Base-by-base conservation (phyloP, 2,329 filamentous ascomycete species). In the Cladorrhinum sp. region DNA sequence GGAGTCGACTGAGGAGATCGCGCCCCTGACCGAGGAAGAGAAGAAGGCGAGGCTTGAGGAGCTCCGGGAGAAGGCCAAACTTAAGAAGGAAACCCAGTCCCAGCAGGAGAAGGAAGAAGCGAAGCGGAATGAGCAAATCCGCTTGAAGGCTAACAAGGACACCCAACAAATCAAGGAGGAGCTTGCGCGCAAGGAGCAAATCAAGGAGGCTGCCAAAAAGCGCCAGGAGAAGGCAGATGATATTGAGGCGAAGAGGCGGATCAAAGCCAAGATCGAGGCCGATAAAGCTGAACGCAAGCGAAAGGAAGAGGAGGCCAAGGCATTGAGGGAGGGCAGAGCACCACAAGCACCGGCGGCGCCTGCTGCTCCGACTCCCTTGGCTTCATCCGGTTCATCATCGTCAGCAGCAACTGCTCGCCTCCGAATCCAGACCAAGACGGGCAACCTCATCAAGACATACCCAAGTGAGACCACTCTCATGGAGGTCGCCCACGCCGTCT, bases 221-320 rank as follows among this genome's bases (percentile, higher is more conserved):
- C 87, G 88, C 58, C 85, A 88, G 70, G 95, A 99, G 78, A 97
- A 97, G 79, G 78, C 85, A 48, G 91, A 89, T 16, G 95, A 98
- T 57, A 75, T 89, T 8, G 91, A 92, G 49, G 93, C 92, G 10
- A 95, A 93, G 80, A 91, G 89, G 75, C 86, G 90, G 36, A 93
- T 97, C 74, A 89, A 92, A 77, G 93, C 92, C 59, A 93, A 93
- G 81, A 96, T 99, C 65, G 93, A 95, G 68, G 93, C 90, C 13
- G 93, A 98, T 78, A 97, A 96, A 80, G 90, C 91, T 68, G 92
- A 93, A 70, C 87, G 95, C 57, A 87, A 90, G 65, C 83, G 89
- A 65, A 96, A 95, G 74, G 88, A 91, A 2, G 95, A 96, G 70
- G 81, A 86, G 60, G 90, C 92, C 68, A 96, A 93, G 77, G 93